Evolutionary conservation across 78 protist genomes (phyloP).

Genomic region (Dictyostelium brefeldianum): DNA sequence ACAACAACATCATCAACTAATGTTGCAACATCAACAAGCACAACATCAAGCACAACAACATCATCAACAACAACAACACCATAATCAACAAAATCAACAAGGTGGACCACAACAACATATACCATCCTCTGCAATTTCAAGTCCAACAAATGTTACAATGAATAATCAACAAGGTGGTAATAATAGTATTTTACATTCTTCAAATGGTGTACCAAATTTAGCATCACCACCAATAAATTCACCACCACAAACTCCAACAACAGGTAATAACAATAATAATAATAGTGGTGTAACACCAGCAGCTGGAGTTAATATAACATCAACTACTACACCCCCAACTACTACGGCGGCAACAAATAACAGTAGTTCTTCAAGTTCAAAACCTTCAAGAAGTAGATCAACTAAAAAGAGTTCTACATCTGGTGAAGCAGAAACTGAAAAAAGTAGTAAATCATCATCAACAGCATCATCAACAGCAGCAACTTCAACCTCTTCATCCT

Average conservation of each 20-base stretch:
- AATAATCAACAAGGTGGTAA: conserved; percentile 1
- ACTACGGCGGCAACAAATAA: background rate
- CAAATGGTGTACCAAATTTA: conserved; percentile 27
- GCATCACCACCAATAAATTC: conserved; percentile 14
- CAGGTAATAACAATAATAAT: background rate
- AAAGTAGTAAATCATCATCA: background rate
- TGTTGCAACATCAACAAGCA: background rate
- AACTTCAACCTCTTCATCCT: background rate
- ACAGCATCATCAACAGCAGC: background rate
- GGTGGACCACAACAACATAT: background rate
- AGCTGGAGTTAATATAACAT: background rate
- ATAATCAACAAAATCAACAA: background rate
- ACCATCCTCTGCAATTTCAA: too few species aligned
- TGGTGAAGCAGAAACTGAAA: background rate
- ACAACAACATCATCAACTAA: background rate
- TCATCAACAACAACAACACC: background rate
- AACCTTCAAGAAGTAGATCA: conserved; percentile 16
- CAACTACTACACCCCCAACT: conserved; percentile 12
- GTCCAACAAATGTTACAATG: too few species aligned
- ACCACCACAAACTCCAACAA: conserved; percentile 1
- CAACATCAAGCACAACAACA: background rate
- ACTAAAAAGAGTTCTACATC: conserved; percentile 27
- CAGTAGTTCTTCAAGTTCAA: background rate
- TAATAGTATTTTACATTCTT: conserved; percentile 3
- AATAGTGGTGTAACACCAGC: too few species aligned